Conservation (phyloP, 73 alveolate species). For the Paramecium caudatum region DNA sequence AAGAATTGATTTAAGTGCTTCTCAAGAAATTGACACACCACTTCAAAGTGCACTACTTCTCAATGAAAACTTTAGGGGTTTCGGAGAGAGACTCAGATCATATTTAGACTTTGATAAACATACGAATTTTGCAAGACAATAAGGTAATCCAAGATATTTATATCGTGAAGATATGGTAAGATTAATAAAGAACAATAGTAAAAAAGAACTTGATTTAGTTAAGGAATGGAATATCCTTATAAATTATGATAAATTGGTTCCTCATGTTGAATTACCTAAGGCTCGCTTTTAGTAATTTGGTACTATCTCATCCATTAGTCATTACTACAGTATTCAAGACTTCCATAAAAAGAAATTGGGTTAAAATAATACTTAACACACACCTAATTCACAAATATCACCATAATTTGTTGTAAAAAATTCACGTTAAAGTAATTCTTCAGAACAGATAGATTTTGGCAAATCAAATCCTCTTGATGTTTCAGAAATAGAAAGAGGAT, state of each 20-base stretch:
- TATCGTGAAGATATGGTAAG: neutral
- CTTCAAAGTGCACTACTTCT: neutral
- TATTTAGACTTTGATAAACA: constrained; percentile 61
- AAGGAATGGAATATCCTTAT: constrained; percentile 47
- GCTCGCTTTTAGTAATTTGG: constrained; percentile 24
- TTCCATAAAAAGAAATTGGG: constrained; percentile 4
- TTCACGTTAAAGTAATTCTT: constrained; percentile 42
- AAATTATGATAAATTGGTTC: neutral
- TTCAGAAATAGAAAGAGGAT: neutral
- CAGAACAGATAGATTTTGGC: constrained; percentile 41
- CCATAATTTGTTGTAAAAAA: constrained; percentile 49
- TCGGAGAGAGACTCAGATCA: constrained; percentile 40
- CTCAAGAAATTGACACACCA: neutral
- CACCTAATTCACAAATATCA: constrained; percentile 32
- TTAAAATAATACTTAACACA: neutral
- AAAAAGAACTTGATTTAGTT: constrained; percentile 2
- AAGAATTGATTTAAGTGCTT: neutral
- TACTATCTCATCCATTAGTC: constrained; percentile 38
- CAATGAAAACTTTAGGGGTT: constrained; percentile 52
- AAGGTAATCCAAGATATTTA: constrained; percentile 50
- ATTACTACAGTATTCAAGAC: constrained; percentile 56
- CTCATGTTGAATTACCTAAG: neutral
- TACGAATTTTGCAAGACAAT: neutral
- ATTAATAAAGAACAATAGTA: constrained; percentile 28
- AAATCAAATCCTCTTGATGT: constrained; percentile 9